A percentile compares a stretch with the other conserved stretches of the same genome.
Evolutionary conservation across 768 basidiomycete species (phyloP).

Genomic region (Phaeolepiota aurea): DNA sequence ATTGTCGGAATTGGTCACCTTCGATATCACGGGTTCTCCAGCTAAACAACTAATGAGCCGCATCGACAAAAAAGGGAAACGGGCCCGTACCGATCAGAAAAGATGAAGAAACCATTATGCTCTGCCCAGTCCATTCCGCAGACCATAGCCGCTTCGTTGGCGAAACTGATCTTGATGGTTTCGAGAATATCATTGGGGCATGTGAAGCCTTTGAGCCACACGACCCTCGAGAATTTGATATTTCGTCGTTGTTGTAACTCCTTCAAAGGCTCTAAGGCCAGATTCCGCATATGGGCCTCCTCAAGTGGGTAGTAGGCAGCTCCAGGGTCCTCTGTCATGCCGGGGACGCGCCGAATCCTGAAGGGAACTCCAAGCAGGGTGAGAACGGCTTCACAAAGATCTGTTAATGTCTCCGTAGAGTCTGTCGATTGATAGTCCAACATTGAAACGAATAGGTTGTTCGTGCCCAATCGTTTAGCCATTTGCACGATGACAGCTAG

Average conservation of each 20-base stretch:
- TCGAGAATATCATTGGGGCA: conserved; percentile 98
- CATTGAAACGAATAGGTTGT: conserved; percentile 95
- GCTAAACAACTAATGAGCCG: conserved; percentile 28
- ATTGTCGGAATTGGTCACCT: conserved; percentile 96
- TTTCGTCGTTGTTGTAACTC: conserved; percentile 72
- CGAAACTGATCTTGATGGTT: conserved; percentile 82
- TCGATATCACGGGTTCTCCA: conserved; percentile 98
- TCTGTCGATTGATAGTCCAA: conserved; percentile 94
- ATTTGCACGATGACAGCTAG: conserved; percentile 97
- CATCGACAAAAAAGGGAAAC: conserved; percentile 4
- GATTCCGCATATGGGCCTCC: conserved; percentile 89
- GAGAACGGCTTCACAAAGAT: conserved; percentile 92
- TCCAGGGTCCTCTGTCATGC: conserved; percentile 84
- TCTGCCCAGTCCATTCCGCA: conserved; percentile 99
- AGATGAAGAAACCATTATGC: conserved; percentile 94
- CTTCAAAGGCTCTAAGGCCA: conserved; percentile 82
- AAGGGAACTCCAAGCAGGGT: conserved; percentile 91
- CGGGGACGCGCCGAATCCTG: conserved; percentile 82
- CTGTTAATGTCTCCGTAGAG: conserved; percentile 89
- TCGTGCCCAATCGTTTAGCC: conserved; percentile 80
- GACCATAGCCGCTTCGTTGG: conserved; percentile 94
- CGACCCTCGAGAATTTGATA: conserved; percentile 82
- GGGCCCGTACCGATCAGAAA: conserved; percentile 77
- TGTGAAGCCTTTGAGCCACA: conserved; percentile 99
- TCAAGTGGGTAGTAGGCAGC: conserved; percentile 94